Base-by-base conservation (phyloP, 805 yeast genomes). In the Vanderwaltozyma yarrowii region DNA sequence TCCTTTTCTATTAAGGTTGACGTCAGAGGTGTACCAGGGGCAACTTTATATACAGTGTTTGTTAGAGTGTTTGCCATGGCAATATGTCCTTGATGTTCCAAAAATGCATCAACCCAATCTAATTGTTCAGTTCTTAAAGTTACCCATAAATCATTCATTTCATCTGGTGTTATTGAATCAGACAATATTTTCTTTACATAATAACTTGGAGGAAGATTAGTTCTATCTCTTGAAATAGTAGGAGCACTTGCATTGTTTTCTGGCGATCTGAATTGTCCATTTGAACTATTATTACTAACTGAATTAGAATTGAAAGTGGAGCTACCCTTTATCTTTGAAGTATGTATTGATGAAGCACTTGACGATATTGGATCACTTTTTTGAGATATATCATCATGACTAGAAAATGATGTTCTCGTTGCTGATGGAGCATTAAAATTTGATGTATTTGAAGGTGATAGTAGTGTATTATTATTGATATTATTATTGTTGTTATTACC, bases 81-180 rank as follows among this genome's bases (percentile, higher is more conserved):
- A 8, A 79, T 71, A 42, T 81, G 86, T 9, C 97, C 97, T 56
- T 85, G 94, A 32, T 74, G 70, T 36, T 70, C 76, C n/a, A 86
- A 67, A 50, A 92, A 92, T 17, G 67, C 69, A 35, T 74, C 69
- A 0, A 85, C 92, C 96, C 97, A 89, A 27, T 66, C 72, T 17
- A 77, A 66, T 18, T 88, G 87, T 55, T 89, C 97, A 0, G 97
- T 86, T 45, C 97, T 75, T 31, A 89, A 66, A 33, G 95, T 85
- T 5, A 92, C 95, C 82, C 92, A 85, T 37, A 92, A 69, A 47
- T 83, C 83, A 29, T 81, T 84, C 45, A 89, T 65, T 56, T 88
- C 85, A 37, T 74, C 75, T 4, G 76, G 64, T 1, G 82, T 67
- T 38, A 88, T 76, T 24, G 74, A 61, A 49, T 81, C 80, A 27